phyloP scores from a whole-genome alignment of 202 grass and related monocot species.

The Thinopyrum obtusiflorum region DNA sequence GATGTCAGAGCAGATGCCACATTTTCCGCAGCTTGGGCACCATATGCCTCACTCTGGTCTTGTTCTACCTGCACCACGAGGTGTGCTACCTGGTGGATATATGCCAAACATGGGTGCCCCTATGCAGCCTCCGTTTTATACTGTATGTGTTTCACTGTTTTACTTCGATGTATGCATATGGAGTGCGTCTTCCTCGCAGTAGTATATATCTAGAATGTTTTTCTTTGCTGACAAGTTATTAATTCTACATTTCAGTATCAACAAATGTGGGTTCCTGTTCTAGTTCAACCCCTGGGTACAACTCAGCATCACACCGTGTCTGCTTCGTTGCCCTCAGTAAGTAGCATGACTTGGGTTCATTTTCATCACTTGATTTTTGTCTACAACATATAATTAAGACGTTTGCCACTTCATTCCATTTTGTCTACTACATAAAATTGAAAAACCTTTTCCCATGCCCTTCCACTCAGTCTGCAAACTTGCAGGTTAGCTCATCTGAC shows the following conservation, averaged over 20 bases:
- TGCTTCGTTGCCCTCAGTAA: constrained; percentile 42
- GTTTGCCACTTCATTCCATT: constrained; percentile 20
- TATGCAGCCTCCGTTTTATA: constrained; percentile 62
- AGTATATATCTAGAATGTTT: constrained; percentile 28
- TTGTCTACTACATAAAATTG: constrained; percentile 15
- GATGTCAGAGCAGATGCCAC: constrained; percentile 43
- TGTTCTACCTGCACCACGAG: constrained; percentile 51
- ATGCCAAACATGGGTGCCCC: constrained; percentile 41
- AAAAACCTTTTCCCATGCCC: constrained; percentile 22
- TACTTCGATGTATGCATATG: neutral
- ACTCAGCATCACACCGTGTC: constrained; percentile 43
- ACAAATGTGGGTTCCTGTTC: constrained; percentile 34
- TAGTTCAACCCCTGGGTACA: constrained; percentile 56
- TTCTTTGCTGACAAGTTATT: constrained; percentile 31
- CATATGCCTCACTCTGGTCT: constrained; percentile 54
- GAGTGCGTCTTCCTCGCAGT: neutral
- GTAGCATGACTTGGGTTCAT: constrained; percentile 11
- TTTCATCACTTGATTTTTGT: constrained; percentile 23
- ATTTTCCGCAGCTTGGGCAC: constrained; percentile 44
- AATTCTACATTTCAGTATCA: constrained; percentile 54
- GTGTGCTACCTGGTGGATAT: constrained; percentile 40
- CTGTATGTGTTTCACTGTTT: constrained; percentile 33
- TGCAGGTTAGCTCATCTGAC: constrained; percentile 51
- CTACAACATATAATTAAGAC: neutral
- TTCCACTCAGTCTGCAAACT: constrained; percentile 47